phyloP scores from a whole-genome alignment of 108 stramenopile species.

The Cyclotella baltica region DNA sequence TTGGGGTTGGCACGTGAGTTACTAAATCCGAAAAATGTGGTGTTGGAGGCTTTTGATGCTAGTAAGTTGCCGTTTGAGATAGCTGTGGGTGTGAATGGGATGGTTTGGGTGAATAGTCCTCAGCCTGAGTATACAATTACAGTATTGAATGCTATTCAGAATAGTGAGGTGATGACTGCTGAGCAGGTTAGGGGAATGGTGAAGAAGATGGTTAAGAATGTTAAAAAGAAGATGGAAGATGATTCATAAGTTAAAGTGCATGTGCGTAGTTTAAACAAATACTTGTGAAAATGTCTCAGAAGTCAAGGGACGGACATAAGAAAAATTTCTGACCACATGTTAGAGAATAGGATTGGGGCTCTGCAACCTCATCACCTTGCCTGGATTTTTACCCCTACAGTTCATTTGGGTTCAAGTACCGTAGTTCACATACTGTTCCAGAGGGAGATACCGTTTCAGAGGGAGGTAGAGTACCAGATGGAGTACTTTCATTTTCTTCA shows the following conservation, averaged over 20 bases:
- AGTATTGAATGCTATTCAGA: constrained; percentile 80
- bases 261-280: too few relatives aligned
- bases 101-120: constrained; percentile 77
- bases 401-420: too few relatives aligned
- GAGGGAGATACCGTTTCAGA: too few relatives aligned
- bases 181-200: constrained; percentile 85
- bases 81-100: constrained; percentile 83
- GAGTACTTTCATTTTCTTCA: too few relatives aligned
- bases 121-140: constrained; percentile 77
- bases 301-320: too few relatives aligned
- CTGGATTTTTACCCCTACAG: too few relatives aligned
- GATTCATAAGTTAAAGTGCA: neutral
- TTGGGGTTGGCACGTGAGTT: constrained; percentile 80
- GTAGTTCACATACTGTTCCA: too few relatives aligned
- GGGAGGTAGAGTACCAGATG: too few relatives aligned
- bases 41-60: constrained; percentile 63
- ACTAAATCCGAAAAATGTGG: constrained; percentile 65
- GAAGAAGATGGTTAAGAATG: constrained; percentile 71
- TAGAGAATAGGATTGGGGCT: too few relatives aligned
- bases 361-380: too few relatives aligned
- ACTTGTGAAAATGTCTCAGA: too few relatives aligned
- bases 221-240: constrained; percentile 47
- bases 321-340: too few relatives aligned
- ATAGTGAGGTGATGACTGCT: constrained; percentile 76
- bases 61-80: constrained; percentile 75